Conservation (phyloP, 1,284 basidiomycete species). For the Ganoderma leucocontextum region DNA sequence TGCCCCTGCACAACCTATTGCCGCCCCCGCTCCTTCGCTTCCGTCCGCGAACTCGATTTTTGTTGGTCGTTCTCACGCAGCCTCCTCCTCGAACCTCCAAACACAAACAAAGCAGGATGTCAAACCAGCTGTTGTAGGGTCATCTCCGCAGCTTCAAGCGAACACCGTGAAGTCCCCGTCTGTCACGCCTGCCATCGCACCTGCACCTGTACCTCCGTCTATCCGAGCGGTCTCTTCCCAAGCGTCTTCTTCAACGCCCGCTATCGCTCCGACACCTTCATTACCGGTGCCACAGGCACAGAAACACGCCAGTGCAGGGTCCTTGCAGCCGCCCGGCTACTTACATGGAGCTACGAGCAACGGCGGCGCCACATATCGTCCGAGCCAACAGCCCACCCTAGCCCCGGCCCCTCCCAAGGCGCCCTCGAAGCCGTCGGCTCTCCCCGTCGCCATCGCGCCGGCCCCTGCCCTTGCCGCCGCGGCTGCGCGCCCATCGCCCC, state of each 20-base stretch:
- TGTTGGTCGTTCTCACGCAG: conserved; percentile 20
- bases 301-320: conserved; percentile 19
- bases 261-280: conserved; percentile 26
- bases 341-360: conserved; percentile 21
- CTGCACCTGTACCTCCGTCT: conserved; percentile 14
- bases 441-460: conserved; percentile 18
- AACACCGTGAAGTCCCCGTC: conserved; percentile 27
- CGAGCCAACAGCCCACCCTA: conserved; percentile 41
- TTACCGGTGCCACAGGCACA: conserved; percentile 21
- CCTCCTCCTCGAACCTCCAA: conserved; percentile 24
- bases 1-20: conserved; percentile 30
- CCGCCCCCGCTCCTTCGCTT: conserved; percentile 31
- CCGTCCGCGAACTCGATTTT: conserved; percentile 28
- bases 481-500: conserved; percentile 53
- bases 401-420: conserved; percentile 33
- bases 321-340: conserved; percentile 28
- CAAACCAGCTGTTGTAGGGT: not conserved
- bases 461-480: conserved; percentile 20
- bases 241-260: conserved; percentile 32
- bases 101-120: conserved; percentile 22
- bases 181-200: conserved; percentile 24
- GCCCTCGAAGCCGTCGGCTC: conserved; percentile 18
- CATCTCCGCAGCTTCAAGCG: conserved; percentile 12
- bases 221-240: conserved; percentile 13
- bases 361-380: conserved; percentile 5